Evolutionary conservation across 2,329 filamentous ascomycete genomes (phyloP), one percentile per base, ranked within the genome.

Genomic region (Fusarium lyarnte): DNA sequence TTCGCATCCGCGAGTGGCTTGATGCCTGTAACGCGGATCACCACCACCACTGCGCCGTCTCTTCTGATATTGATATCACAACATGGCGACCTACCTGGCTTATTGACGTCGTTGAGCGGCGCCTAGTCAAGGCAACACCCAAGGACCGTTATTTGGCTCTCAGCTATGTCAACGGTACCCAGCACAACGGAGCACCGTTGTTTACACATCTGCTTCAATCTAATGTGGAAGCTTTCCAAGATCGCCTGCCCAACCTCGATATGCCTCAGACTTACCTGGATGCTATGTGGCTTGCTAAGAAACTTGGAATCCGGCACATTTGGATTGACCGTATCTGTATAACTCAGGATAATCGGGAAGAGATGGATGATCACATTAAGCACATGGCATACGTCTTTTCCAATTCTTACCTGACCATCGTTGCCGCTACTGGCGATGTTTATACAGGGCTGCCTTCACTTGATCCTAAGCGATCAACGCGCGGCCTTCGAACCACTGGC

Each of bases 301-400:
- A 84, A 75, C 77, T 86, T 16, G 82, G 82, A 2, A 78, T 85
- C 27, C 81, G 81, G 5, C 81, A 84, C 62, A 77, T 87, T 25
- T 87, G 85, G 85, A 81, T 86, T 38, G 85, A 87, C 68, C 79
- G 81, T 38, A 77, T 85, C 52, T 85, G 84, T 58, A 84, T 85
- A 61, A 79, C 84, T 9, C 85, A 87, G 71, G 83, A 85, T 59
- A 82, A 85, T 60, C 77, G 79, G 17, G 75, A 76, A 25, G 81
- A 84, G 66, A 80, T 80, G 72, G 80, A 81, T 31, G 77, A 78
- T n/a, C 81, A 85, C 58, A 76, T 84, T 47, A 77, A 78, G 42
- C 79, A 84, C 67, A 86, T 87, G 84, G 83, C 83, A 14, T 82
- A 80, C 59, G 78, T 86, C 43, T 86, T 85, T 72, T 77, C 82